Conservation (phyloP, 495 filamentous ascomycete species). For the Lasiosphaeria ovina region DNA sequence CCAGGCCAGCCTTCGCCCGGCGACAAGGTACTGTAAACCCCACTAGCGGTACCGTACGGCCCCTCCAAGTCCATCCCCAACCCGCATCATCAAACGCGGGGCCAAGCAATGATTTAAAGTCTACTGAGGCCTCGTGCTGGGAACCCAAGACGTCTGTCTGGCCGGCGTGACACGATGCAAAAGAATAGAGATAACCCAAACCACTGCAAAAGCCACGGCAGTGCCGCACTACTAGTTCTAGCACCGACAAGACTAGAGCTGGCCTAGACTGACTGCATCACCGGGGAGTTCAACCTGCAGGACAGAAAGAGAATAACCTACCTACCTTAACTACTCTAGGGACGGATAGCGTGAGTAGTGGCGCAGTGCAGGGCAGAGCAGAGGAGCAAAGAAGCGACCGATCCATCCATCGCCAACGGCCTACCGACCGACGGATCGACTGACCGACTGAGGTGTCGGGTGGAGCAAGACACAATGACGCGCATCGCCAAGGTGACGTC, state of each 20-base stretch:
- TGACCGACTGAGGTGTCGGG: not conserved
- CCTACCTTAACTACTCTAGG: too few relatives aligned
- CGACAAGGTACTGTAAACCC: not conserved
- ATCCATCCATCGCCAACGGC: not conserved
- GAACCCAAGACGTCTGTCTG: too few relatives aligned
- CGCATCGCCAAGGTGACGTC: conserved; percentile 25
- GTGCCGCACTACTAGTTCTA: not conserved
- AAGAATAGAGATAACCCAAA: not conserved
- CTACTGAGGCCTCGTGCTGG: too few relatives aligned
- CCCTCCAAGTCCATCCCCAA: not conserved
- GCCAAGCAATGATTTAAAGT: not conserved
- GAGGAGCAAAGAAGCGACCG: too few relatives aligned
- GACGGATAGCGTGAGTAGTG: too few relatives aligned
- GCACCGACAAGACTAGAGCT: too few relatives aligned
- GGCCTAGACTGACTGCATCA: not conserved
- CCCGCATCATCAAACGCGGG: conserved; percentile 1
- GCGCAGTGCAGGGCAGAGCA: too few relatives aligned
- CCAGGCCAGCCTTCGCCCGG: too few relatives aligned
- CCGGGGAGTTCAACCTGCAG: too few relatives aligned
- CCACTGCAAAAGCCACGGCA: not conserved
- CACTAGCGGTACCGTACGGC: not conserved
- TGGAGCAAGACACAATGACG: conserved; percentile 18
- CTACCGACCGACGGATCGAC: not conserved
- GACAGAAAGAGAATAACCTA: too few relatives aligned
- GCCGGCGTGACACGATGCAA: not conserved